These are phyloP conservation scores for Phyllosticta capitalensis DNA, from an alignment of 2,329 filamentous ascomycete species.

Conservation along the genomic window DNA sequence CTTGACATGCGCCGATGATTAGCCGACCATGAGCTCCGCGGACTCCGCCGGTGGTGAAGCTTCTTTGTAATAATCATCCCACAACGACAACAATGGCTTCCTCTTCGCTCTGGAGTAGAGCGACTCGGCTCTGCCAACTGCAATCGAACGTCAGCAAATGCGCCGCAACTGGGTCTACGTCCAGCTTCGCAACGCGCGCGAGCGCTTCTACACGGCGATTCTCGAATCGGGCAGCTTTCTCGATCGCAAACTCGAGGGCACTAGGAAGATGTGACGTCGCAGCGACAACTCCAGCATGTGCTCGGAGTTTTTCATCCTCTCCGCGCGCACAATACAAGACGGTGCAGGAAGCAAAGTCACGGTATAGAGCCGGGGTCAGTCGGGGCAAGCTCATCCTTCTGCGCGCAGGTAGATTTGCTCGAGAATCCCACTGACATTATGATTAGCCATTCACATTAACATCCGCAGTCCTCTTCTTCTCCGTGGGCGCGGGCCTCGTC, in stretches of 20 bases:
- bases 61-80: not conserved
- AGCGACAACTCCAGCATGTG: not conserved
- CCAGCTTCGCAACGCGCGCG: not conserved
- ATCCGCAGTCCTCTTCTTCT: slow-evolving; percentile 75
- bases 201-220: not conserved
- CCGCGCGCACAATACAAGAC: slow-evolving; percentile 9
- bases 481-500: slow-evolving; percentile 65
- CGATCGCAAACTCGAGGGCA: not conserved
- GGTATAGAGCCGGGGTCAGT: slow-evolving; percentile 10
- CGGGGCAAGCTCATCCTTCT: not conserved
- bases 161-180: not conserved
- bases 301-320: slow-evolving; percentile 1
- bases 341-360: slow-evolving; percentile 11
- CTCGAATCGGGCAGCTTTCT: not conserved
- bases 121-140: not conserved
- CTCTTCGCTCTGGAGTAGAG: not conserved
- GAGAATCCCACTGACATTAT: not conserved
- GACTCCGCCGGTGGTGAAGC: not conserved
- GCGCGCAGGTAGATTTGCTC: not conserved
- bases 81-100: not conserved
- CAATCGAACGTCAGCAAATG: not conserved
- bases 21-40: not conserved
- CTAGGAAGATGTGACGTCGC: not conserved
- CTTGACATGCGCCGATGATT: not conserved
- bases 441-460: slow-evolving; percentile 84